phyloP scores from a whole-genome alignment of 2,329 filamentous ascomycete species.

The Penicillium palitans region DNA sequence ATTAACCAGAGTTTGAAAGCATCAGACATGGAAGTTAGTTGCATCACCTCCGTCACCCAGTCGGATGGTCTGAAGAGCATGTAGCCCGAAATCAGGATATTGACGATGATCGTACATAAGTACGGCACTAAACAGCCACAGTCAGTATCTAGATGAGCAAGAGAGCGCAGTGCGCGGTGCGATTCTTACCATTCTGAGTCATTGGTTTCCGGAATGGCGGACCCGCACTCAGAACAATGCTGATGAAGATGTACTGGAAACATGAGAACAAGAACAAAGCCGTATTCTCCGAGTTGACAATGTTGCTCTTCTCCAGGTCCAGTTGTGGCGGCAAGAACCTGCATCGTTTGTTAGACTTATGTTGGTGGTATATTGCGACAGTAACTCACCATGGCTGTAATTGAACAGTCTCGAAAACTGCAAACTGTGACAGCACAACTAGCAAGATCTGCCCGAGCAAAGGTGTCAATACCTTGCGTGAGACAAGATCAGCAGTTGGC shows the following conservation, averaged over 20 bases:
- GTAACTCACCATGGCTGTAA: slow-evolving; percentile 69
- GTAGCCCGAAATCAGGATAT: slow-evolving; percentile 69
- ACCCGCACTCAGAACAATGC: slow-evolving; percentile 86
- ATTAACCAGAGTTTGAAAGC: slow-evolving; percentile 74
- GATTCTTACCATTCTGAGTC: slow-evolving; percentile 69
- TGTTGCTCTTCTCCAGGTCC: slow-evolving; percentile 76
- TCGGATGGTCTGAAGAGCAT: slow-evolving; percentile 75
- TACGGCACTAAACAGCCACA: slow-evolving; percentile 67
- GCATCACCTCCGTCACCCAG: slow-evolving; percentile 74
- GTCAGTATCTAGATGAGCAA: slow-evolving; percentile 23
- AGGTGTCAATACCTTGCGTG: slow-evolving; percentile 85
- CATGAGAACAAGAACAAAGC: slow-evolving; percentile 85
- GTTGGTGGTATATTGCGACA: background rate
- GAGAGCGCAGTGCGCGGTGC: slow-evolving; percentile 5
- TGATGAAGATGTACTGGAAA: slow-evolving; percentile 92
- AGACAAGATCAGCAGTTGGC: slow-evolving; percentile 89
- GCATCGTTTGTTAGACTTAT: slow-evolving; percentile 18
- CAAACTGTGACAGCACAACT: slow-evolving; percentile 73
- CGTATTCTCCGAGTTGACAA: slow-evolving; percentile 91
- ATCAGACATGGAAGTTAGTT: slow-evolving; percentile 74
- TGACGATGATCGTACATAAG: slow-evolving; percentile 69
- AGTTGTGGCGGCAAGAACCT: slow-evolving; percentile 78
- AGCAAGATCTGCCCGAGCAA: slow-evolving; percentile 85
- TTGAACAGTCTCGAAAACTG: slow-evolving; percentile 72
- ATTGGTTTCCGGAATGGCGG: slow-evolving; percentile 83